Percentiles rank a stretch among this genome's conserved stretches.
Evolutionary conservation across 169 alveolate species (phyloP).

Genomic region (Perkinsus olseni): DNA sequence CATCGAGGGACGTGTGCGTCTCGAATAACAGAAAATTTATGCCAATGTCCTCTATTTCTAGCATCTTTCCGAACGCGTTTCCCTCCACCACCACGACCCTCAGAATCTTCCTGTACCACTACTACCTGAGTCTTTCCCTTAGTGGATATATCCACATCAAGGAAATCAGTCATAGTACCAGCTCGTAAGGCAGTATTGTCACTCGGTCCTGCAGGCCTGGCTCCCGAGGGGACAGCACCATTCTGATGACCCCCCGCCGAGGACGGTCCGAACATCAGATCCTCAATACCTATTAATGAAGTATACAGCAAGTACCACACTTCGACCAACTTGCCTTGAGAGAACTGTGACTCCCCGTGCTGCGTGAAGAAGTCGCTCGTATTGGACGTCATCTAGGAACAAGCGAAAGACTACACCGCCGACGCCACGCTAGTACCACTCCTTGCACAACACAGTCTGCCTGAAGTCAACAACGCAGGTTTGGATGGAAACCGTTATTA

Average conservation of each 20-base stretch:
- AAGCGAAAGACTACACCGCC: background rate
- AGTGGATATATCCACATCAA: background rate
- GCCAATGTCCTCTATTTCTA: no score
- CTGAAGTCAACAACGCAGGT: background rate
- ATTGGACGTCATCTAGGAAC: background rate
- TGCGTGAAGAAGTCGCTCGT: background rate
- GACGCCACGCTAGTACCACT: background rate
- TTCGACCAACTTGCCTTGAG: background rate
- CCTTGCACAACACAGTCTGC: background rate
- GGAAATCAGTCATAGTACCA: background rate
- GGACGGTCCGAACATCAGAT: background rate
- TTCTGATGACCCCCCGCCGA: background rate
- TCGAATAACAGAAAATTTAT: no score
- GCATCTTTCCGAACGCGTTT: no score
- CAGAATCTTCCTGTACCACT: background rate
- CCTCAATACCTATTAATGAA: background rate
- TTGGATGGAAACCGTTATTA: background rate
- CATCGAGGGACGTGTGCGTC: no score
- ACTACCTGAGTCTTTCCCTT: background rate
- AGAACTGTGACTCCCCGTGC: background rate
- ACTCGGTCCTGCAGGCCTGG: background rate
- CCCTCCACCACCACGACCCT: no score
- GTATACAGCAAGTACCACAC: background rate
- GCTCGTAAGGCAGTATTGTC: no score
- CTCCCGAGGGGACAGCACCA: background rate